A percentile compares a stretch with the other conserved stretches of the same genome.
These are phyloP conservation scores for Penicillium sumatraense DNA, from an alignment of 2,329 filamentous ascomycete genomes.

Conservation along the genomic window DNA sequence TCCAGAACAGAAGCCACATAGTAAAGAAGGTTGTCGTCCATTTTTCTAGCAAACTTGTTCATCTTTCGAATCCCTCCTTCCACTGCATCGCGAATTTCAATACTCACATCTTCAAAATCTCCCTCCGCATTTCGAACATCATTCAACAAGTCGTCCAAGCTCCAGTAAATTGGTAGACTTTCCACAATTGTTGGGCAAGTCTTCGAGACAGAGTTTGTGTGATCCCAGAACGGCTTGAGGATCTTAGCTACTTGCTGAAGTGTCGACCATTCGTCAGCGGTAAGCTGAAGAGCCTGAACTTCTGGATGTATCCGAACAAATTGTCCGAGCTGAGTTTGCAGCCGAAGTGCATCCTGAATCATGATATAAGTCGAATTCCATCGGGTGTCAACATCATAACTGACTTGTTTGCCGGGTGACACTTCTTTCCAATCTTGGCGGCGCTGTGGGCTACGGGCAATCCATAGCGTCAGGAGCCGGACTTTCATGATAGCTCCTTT, in stretches of 20 bases:
- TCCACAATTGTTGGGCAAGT: slow-evolving; percentile 6
- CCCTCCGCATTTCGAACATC: slow-evolving; percentile 11
- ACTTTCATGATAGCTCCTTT: slow-evolving; percentile 14
- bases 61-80: slow-evolving; percentile 12
- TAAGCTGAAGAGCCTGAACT: slow-evolving; percentile 13
- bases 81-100: slow-evolving; percentile 11
- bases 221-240: slow-evolving; percentile 11
- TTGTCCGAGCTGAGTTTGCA: slow-evolving; percentile 10
- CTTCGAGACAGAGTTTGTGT: slow-evolving; percentile 13
- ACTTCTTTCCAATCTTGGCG: slow-evolving; percentile 16
- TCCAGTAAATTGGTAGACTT: slow-evolving; percentile 14
- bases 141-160: slow-evolving; percentile 11
- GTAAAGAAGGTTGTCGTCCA: slow-evolving; percentile 13
- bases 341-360: slow-evolving; percentile 12
- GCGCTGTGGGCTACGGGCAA: slow-evolving; percentile 15
- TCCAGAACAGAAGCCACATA: slow-evolving; percentile 19
- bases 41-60: slow-evolving; percentile 15
- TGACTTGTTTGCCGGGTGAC: slow-evolving; percentile 8
- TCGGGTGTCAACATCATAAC: slow-evolving; percentile 19
- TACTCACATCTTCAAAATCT: slow-evolving; percentile 13
- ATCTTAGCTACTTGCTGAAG: slow-evolving; percentile 2
- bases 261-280: slow-evolving; percentile 2
- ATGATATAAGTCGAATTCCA: slow-evolving; percentile 14
- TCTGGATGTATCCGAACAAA: slow-evolving; percentile 9
- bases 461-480: slow-evolving; percentile 17